Conservation (phyloP, 1,284 basidiomycete species). For the Pulchroboletus neoregius region DNA sequence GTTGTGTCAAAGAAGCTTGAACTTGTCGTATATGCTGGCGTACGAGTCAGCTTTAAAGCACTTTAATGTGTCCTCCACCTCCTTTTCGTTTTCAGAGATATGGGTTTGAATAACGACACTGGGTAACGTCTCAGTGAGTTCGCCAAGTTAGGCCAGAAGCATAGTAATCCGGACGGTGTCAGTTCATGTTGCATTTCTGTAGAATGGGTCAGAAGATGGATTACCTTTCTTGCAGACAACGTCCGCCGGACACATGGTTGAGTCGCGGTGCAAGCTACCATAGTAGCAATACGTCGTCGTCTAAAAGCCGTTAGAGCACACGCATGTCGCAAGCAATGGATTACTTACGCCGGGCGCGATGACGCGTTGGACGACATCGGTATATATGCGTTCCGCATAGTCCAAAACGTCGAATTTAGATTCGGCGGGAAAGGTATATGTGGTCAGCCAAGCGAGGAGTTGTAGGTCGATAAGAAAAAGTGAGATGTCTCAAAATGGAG, state of each 20-base stretch:
- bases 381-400: slow-evolving; percentile 74
- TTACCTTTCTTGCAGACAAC: slow-evolving; percentile 64
- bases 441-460: slow-evolving; percentile 87
- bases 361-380: slow-evolving; percentile 68
- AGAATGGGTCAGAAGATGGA: slow-evolving; percentile 23
- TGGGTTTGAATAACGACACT: slow-evolving; percentile 87
- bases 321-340: background rate
- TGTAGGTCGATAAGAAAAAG: slow-evolving; percentile 50
- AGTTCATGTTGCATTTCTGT: slow-evolving; percentile 97
- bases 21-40: slow-evolving; percentile 78
- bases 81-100: slow-evolving; percentile 80
- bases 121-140: slow-evolving; percentile 47
- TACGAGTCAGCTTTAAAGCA: slow-evolving; percentile 71
- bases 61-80: slow-evolving; percentile 64
- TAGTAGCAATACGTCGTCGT: slow-evolving; percentile 96
- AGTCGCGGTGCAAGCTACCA: slow-evolving; percentile 77
- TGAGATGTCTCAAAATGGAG: slow-evolving; percentile 4
- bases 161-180: slow-evolving; percentile 67
- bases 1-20: slow-evolving; percentile 70
- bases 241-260: slow-evolving; percentile 79
- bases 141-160: slow-evolving; percentile 66
- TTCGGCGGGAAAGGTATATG: slow-evolving; percentile 90
- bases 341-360: slow-evolving; percentile 72
- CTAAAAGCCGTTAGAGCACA: slow-evolving; percentile 36
- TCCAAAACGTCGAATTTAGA: slow-evolving; percentile 67